Evolutionary conservation across 2,329 filamentous ascomycete species (phyloP).

Genomic region (Coniochaeta hoffmannii): DNA sequence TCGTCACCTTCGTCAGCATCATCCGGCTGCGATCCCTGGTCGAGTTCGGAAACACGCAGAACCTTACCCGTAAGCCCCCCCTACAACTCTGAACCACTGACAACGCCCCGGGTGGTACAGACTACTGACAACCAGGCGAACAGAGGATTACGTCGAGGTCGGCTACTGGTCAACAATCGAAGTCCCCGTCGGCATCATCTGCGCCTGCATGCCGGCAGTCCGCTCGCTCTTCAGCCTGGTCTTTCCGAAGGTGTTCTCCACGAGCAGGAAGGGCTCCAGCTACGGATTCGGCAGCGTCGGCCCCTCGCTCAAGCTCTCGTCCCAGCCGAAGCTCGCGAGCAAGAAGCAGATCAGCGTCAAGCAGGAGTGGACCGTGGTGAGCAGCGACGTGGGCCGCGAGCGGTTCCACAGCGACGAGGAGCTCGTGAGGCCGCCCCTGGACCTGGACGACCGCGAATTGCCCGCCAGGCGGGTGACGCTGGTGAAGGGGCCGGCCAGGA

Average conservation of each 20-base stretch:
- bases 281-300: neutral
- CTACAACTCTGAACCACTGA: too few relatives aligned
- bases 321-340: constrained; percentile 5
- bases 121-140: neutral
- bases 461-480: neutral
- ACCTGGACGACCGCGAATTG: neutral
- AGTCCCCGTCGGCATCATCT: constrained; percentile 22
- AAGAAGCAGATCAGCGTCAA: constrained; percentile 19
- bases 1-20: constrained; percentile 20
- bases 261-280: constrained; percentile 9
- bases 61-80: constrained; percentile 8
- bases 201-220: constrained; percentile 24
- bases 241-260: constrained; percentile 19
- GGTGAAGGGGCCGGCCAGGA: constrained; percentile 10
- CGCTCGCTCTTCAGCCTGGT: constrained; percentile 20
- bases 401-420: neutral
- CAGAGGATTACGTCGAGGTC: constrained; percentile 12
- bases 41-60: constrained; percentile 5
- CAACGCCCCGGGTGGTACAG: neutral
- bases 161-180: constrained; percentile 25
- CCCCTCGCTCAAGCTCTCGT: constrained; percentile 9
- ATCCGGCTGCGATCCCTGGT: constrained; percentile 12
- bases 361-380: constrained; percentile 23
- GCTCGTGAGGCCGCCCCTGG: neutral
- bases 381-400: constrained; percentile 5